Base-by-base conservation (phyloP, 768 basidiomycete genomes). In the Royoungia palumana region DNA sequence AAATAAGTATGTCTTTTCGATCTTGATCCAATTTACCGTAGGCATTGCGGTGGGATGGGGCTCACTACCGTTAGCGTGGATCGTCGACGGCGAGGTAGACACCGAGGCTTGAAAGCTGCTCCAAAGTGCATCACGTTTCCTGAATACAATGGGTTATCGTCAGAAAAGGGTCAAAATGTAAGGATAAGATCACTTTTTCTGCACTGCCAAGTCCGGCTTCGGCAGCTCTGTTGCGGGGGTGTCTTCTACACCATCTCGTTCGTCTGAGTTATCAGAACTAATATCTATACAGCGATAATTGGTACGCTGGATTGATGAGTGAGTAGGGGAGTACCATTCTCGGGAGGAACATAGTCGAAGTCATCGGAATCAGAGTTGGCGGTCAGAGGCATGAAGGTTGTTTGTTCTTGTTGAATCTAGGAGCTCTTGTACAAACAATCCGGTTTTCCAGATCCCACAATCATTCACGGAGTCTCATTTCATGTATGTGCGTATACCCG, bases 1-100 rank as follows among this genome's bases (percentile, higher is more conserved):
- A 58, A 87, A 94, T 28, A 79, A 64, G 64, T 82, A 87, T 30
- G 72, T 76, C 61, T 82, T 87, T 63, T 82, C 77, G 40, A 94
- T 71, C 66, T 83, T 86, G 30, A 93, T 75, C 57, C 73, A 71
- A 45, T 71, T 76, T 53, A 57, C 64, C n/a, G 63, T 41, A 13
- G 55, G 51, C 2, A 56, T 49, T 28, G 11, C 28, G 12, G 28
- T 28, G 12, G 28, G 13, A 32, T 58, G 22, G 11, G 41, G 24
- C 10, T 14, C 32, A 14, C 28, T 12, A 28, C 28, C 25, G 25
- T 27, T 27, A 10, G 25, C 10, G 7, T 27, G 12, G 28, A 28
- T 12, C n/a, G 12, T 43, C 20, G 44, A 39, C n/a, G 21, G 36
- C 8, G 72, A 55, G 1, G 69, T 62, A 0, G 73, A 56, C n/a